phyloP scores from a whole-genome alignment of 495 filamentous ascomycete species.

The Aspergillus cristatus region DNA sequence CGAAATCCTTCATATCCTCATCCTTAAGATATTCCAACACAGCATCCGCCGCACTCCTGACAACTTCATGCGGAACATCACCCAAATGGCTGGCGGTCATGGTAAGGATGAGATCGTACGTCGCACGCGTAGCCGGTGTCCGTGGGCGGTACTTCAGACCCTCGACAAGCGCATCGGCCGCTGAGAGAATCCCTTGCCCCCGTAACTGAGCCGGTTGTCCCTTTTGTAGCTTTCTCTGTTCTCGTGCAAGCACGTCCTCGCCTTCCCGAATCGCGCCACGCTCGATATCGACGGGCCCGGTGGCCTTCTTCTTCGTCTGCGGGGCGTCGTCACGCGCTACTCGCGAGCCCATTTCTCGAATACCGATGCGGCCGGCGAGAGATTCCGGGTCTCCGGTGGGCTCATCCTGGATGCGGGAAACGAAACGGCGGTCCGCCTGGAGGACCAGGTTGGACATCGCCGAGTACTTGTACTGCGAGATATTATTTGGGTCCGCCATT shows the following conservation, averaged over 20 bases:
- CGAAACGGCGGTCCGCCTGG: constrained; percentile 96
- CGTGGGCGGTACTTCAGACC: constrained; percentile 79
- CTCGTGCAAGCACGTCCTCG: constrained; percentile 73
- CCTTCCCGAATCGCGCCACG: constrained; percentile 76
- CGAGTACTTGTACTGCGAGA: constrained; percentile 99
- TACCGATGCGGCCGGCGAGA: constrained; percentile 83
- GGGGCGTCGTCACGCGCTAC: constrained; percentile 71
- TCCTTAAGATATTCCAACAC: constrained; percentile 88
- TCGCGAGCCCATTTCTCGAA: constrained; percentile 87
- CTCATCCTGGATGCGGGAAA: constrained; percentile 85
- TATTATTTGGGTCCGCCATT: constrained; percentile 81
- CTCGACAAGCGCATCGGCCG: constrained; percentile 79
- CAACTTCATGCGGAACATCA: constrained; percentile 85
- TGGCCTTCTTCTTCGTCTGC: constrained; percentile 60
- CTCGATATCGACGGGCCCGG: constrained; percentile 57
- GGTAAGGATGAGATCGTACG: constrained; percentile 92
- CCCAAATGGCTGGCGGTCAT: constrained; percentile 82
- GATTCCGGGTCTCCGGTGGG: constrained; percentile 96
- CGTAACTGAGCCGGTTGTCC: constrained; percentile 61
- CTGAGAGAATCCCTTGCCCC: constrained; percentile 74
- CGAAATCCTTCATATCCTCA: constrained; percentile 91
- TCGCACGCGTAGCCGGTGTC: constrained; percentile 84
- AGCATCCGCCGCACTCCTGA: constrained; percentile 91
- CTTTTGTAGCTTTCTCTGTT: constrained; percentile 79
- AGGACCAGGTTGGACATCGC: constrained; percentile 99